Base-by-base conservation (phyloP, 129 eudicot genomes). In the Logfia minima region DNA sequence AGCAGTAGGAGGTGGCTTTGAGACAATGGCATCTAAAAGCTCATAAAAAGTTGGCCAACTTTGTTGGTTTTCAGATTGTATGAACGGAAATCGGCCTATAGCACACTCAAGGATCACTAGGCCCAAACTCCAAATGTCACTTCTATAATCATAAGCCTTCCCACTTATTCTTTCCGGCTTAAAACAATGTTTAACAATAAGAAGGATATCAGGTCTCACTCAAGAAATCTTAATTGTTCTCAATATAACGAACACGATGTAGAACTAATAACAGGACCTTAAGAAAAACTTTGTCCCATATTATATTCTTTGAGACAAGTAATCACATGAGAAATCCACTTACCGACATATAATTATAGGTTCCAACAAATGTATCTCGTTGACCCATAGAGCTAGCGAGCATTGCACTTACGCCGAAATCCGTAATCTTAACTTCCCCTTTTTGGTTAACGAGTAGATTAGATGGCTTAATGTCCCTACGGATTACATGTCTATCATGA, bases 391-490 rank as follows among this genome's bases (percentile, higher is more conserved):
- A 91, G 81, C 77, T 91, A n/a, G 96, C 97, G 35, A 94, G 86
- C 96, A 94, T 88, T 56, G 98, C 98, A 86, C 98, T 94, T 14
- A 94, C 98, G 63, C 98, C 98, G 68, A 94, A 94, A 84, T 94
- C 98, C 53, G 98, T 89, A 68, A 94, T 94, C 81, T 94, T 94
- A 21, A 94, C 96, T 83, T 94, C 90, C 63, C 98, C 98, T 83
- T 89, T 89, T 82, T 86, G 96, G 86, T 94, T 94, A 52, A 94
- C 93, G 4, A 94, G 95, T 82, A 94, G 77, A 55, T 94, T 94
- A 6, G 98, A 94, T 34, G 98, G 98, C 76, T 94, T 94, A 66
- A 94, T 94, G 83, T 94, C 98, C 85, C 98, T 89, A 32, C 89
- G 98, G 68, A 94, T 94, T 34, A 94, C 97, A 87, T 91, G 98